phyloP scores from a whole-genome alignment of 192 early-diverging fungal species.

The Mortierella hygrophila region DNA sequence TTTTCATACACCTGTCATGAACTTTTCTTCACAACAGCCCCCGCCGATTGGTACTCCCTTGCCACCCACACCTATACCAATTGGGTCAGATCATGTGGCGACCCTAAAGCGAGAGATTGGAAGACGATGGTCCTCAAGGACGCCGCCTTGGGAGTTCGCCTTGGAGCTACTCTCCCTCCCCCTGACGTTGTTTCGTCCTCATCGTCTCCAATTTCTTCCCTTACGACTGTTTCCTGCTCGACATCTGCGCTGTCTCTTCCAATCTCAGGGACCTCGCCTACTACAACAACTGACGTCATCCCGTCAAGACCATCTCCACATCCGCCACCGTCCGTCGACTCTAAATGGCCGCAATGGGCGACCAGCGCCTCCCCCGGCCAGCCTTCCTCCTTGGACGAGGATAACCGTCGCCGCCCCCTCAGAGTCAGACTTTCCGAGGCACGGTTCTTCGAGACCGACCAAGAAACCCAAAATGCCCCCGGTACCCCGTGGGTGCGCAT shows the following conservation, averaged over 20 bases:
- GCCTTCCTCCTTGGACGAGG: not conserved
- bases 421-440: constrained; percentile 9
- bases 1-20: constrained; percentile 3
- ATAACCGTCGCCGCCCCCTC: not conserved
- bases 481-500: constrained; percentile 13
- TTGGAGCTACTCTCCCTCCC: not conserved
- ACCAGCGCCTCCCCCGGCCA: not conserved
- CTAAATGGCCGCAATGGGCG: not conserved
- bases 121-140: constrained; percentile 11
- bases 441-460: not conserved
- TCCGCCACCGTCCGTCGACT: not conserved
- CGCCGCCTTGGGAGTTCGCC: not conserved
- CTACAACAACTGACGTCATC: not conserved
- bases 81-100: not conserved
- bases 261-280: not conserved
- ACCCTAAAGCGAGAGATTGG: constrained; percentile 15
- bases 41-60: constrained; percentile 10
- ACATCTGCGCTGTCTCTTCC: not conserved
- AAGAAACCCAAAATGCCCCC: not conserved
- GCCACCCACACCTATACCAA: not conserved
- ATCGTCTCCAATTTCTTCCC: not conserved
- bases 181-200: too few relatives aligned
- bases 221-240: not conserved
- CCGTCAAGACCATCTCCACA: not conserved
- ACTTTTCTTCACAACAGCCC: not conserved